Conservation (phyloP, 768 basidiomycete species). For the Boletus insuetus region DNA sequence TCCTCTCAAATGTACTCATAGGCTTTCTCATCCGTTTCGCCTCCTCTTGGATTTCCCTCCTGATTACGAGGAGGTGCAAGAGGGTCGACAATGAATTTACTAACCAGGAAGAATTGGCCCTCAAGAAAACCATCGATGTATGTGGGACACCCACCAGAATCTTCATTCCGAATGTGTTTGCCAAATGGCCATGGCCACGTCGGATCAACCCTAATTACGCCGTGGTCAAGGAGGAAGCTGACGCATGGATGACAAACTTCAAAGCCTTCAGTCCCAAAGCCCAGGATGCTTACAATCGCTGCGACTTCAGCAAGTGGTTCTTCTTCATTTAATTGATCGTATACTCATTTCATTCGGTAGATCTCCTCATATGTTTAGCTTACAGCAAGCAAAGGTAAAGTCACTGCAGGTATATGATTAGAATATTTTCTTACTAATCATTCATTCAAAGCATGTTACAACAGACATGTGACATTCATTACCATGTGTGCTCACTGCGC, state of each 20-base stretch:
- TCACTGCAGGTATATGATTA: no score
- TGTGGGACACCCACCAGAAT: background rate
- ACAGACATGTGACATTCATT: no score
- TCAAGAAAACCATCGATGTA: no score
- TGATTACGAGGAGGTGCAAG: background rate
- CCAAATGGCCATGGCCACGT: constrained; percentile 16
- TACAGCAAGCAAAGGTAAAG: background rate
- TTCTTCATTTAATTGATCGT: background rate
- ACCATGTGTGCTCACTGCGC: background rate
- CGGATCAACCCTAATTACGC: constrained; percentile 1
- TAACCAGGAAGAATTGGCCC: background rate
- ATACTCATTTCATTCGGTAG: background rate
- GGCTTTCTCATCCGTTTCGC: background rate
- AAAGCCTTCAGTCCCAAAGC: constrained; percentile 10
- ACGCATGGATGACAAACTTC: constrained; percentile 9
- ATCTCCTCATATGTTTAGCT: constrained; percentile 6
- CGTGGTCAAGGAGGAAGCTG: constrained; percentile 1
- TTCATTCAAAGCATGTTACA: no score
- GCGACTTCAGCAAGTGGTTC: constrained; percentile 4
- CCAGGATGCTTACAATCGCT: constrained; percentile 9
- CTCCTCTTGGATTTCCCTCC: background rate
- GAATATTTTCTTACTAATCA: no score
- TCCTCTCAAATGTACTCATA: background rate
- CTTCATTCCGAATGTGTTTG: constrained; percentile 14
- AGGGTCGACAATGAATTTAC: background rate